Conservation (phyloP, 2,329 filamentous ascomycete species). For the Chaetothyriales sp. region DNA sequence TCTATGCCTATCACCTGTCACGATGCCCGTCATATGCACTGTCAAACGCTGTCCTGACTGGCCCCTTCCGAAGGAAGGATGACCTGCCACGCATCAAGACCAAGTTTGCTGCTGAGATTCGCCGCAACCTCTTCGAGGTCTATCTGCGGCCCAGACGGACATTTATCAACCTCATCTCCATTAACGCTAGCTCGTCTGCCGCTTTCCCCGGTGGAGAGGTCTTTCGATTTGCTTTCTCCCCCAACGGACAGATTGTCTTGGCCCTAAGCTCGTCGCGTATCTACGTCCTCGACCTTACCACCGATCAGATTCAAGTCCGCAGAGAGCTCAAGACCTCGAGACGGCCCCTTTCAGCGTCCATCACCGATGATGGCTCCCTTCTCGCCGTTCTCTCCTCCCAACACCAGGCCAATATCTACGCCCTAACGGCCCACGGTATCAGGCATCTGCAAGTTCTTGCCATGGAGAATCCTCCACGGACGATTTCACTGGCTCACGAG, state of each 20-base stretch:
- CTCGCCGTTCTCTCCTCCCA: slow-evolving; percentile 70
- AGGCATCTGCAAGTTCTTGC: slow-evolving; percentile 61
- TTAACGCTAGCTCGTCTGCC: slow-evolving; percentile 70
- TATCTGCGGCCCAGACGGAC: slow-evolving; percentile 59
- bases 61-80: slow-evolving; percentile 26
- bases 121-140: slow-evolving; percentile 63
- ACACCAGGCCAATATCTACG: slow-evolving; percentile 77
- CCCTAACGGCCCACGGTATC: slow-evolving; percentile 50
- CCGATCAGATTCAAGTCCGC: slow-evolving; percentile 47
- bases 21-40: slow-evolving; percentile 30
- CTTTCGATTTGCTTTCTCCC: slow-evolving; percentile 70
- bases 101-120: slow-evolving; percentile 55
- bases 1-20: slow-evolving; percentile 35
- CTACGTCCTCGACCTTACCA: slow-evolving; percentile 58
- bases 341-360: slow-evolving; percentile 61
- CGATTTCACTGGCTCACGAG: slow-evolving; percentile 68
- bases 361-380: slow-evolving; percentile 62
- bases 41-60: slow-evolving; percentile 23
- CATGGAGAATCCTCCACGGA: slow-evolving; percentile 63
- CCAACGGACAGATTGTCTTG: slow-evolving; percentile 58
- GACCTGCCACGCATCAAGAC: slow-evolving; percentile 48
- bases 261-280: slow-evolving; percentile 78
- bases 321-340: slow-evolving; percentile 69
- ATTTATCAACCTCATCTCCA: slow-evolving; percentile 66
- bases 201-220: slow-evolving; percentile 68